Evolutionary conservation across 1,284 basidiomycete genomes (phyloP), one percentile per base, ranked within the genome.

Genomic region (Irpex rosettiformis): DNA sequence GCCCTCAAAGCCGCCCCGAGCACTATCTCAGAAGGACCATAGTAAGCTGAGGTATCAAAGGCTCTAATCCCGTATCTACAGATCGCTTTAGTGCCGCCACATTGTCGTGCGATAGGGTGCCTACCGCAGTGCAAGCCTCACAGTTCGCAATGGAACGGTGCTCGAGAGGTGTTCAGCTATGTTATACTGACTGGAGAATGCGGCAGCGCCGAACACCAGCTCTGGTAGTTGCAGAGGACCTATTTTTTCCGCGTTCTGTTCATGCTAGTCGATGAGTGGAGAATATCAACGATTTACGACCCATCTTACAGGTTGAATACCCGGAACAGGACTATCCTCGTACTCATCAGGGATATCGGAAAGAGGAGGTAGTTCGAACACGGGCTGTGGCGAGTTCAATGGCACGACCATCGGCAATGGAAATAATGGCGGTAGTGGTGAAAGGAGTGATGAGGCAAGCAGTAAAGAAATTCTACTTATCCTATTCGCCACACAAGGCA

Each of bases 41-140:
- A 98, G 73, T 88, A 93, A 4, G 89, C 80, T 13, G 89, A 82
- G 0, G 96, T 98, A 70, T 99, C 96, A 69, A 99, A 94, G 0
- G 92, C 91, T 52, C 78, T 82, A 61, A 98, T 89, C 18, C 95
- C 96, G 73, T 95, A 96, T 52, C 92, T 93, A 57, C 56, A 54
- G 65, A 22, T 4, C 18, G 4, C 21, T 24, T 11, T 52, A 43
- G 27, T 11, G 7, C 49, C 10, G 11, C 55, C 33, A 55, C 52
- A 30, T 25, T 52, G 16, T 24, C 24, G 24, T 24, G 2, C n/a
- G 27, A 10, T 42, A 24, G 45, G 55, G 56, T 43, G 58, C 7
- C 74, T 70, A 91, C 90, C 88, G 79, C 52, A 96, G 78, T 7
- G 93, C 93, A 27, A 96, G 81, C 25, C 93, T 81, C 16, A 95